Evolutionary conservation across 257 asterid species (phyloP).

Genomic region (Verbena officinalis): DNA sequence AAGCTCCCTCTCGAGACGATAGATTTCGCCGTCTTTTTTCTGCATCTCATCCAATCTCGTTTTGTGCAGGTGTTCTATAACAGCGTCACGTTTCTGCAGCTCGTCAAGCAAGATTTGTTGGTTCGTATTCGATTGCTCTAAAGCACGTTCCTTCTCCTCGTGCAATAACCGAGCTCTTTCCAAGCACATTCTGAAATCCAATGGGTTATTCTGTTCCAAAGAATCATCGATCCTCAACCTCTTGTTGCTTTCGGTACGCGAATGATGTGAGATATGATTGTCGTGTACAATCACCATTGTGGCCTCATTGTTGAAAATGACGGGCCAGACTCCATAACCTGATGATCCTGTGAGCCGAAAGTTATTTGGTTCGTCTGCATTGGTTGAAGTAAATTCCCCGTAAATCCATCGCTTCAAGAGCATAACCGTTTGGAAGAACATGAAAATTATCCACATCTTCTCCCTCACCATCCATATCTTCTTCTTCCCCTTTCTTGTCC

Average conservation of each 20-base stretch:
- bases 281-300: constrained; percentile 74
- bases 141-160: constrained; percentile 54
- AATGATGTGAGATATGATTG: constrained; percentile 36
- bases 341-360: constrained; percentile 57
- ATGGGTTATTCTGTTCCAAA: constrained; percentile 53
- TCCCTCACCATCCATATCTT: constrained; percentile 43
- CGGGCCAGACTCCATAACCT: constrained; percentile 38
- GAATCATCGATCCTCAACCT: constrained; percentile 58
- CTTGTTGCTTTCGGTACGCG: constrained; percentile 52
- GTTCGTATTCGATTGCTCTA: constrained; percentile 39
- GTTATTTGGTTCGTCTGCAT: constrained; percentile 50
- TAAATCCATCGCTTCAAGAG: constrained; percentile 56
- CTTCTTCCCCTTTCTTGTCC: constrained; percentile 28
- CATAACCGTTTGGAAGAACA: constrained; percentile 39
- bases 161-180: constrained; percentile 53
- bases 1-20: constrained; percentile 72
- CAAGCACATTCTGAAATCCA: constrained; percentile 60
- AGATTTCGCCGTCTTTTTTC: constrained; percentile 54
- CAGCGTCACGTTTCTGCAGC: constrained; percentile 63
- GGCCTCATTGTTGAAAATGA: constrained; percentile 50
- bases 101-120: constrained; percentile 63
- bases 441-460: constrained; percentile 46
- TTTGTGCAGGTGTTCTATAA: constrained; percentile 59
- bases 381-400: constrained; percentile 69
- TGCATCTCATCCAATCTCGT: constrained; percentile 53